Percentiles rank a stretch among this genome's conserved stretches.
phyloP scores from a whole-genome alignment of 768 basidiomycete species.

The Antrodiella citrinella region DNA sequence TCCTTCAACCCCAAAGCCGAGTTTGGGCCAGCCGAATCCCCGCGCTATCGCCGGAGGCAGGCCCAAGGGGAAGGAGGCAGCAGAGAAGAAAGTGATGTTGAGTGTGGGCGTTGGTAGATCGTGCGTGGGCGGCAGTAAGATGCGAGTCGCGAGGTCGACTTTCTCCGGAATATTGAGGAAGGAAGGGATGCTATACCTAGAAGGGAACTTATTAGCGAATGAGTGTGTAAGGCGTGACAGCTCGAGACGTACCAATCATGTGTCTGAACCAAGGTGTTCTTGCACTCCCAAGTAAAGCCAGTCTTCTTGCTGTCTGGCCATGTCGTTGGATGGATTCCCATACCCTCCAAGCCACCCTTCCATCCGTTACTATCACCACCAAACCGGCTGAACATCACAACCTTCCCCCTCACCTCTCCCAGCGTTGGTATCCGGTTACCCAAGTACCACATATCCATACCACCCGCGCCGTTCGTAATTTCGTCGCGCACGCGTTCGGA shows the following conservation, averaged over 20 bases:
- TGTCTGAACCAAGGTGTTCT: conserved; percentile 57
- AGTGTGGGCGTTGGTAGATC: conserved; percentile 37
- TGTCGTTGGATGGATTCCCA: conserved; percentile 79
- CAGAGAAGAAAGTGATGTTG: conserved; percentile 76
- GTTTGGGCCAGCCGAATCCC: conserved; percentile 77
- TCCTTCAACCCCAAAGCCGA: conserved; percentile 77
- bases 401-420: conserved; percentile 81
- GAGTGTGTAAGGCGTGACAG: conserved; percentile 1
- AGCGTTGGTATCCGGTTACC: conserved; percentile 74
- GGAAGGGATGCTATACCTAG: conserved; percentile 73
- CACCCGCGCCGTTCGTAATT: conserved; percentile 46
- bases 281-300: conserved; percentile 76
- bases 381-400: conserved; percentile 81
- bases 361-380: conserved; percentile 62
- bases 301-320: conserved; percentile 78
- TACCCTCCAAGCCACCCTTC: conserved; percentile 57
- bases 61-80: conserved; percentile 73
- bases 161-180: conserved; percentile 86
- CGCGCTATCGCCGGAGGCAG: conserved; percentile 69
- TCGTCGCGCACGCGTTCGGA: conserved; percentile 58
- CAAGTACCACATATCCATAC: conserved; percentile 67
- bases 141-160: conserved; percentile 42
- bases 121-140: conserved; percentile 37
- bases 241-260: conserved; percentile 68
- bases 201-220: background rate